A percentile compares a stretch with the other conserved stretches of the same genome.
These are phyloP conservation scores for Malassezia psittaci DNA, from an alignment of 1,284 basidiomycete genomes.

Conservation along the genomic window DNA sequence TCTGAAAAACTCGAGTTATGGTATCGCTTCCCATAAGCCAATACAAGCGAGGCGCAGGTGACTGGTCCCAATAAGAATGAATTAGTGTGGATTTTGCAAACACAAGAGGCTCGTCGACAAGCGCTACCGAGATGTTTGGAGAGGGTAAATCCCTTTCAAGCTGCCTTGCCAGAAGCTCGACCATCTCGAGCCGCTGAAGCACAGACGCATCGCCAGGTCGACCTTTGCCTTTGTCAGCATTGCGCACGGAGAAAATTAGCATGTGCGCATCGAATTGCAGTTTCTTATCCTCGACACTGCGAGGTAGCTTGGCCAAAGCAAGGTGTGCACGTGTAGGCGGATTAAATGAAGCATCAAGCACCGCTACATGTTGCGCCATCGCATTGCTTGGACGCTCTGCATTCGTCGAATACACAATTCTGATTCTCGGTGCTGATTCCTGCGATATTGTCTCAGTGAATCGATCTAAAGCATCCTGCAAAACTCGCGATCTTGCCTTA, in stretches of 20 bases:
- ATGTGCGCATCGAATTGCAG: conserved; percentile 62
- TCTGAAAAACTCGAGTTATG: conserved; percentile 68
- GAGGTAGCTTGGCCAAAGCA: conserved; percentile 57
- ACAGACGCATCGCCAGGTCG: conserved; percentile 56
- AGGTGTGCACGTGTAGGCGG: conserved; percentile 81
- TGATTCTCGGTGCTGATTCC: background rate
- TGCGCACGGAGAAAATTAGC: conserved; percentile 72
- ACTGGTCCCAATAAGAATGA: background rate
- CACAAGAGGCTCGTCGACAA: conserved; percentile 79
- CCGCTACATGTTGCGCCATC: conserved; percentile 46
- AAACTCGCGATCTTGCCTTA: background rate
- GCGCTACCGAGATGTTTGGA: conserved; percentile 59
- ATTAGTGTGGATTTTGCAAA: conserved; percentile 62
- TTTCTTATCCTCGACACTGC: background rate
- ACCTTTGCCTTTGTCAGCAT: conserved; percentile 69
- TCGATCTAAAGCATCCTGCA: conserved; percentile 5
- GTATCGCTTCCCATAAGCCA: conserved; percentile 82
- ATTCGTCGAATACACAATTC: conserved; percentile 22
- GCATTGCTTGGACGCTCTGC: conserved; percentile 17
- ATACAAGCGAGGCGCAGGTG: conserved; percentile 48
- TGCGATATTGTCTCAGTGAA: background rate
- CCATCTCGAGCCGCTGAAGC: conserved; percentile 45
- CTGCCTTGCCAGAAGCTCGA: conserved; percentile 39
- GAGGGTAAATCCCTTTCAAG: conserved; percentile 14
- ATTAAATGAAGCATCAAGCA: conserved; percentile 89